Base-by-base conservation (phyloP, 2,329 filamentous ascomycete genomes). In the Zymoseptoria crescenta region DNA sequence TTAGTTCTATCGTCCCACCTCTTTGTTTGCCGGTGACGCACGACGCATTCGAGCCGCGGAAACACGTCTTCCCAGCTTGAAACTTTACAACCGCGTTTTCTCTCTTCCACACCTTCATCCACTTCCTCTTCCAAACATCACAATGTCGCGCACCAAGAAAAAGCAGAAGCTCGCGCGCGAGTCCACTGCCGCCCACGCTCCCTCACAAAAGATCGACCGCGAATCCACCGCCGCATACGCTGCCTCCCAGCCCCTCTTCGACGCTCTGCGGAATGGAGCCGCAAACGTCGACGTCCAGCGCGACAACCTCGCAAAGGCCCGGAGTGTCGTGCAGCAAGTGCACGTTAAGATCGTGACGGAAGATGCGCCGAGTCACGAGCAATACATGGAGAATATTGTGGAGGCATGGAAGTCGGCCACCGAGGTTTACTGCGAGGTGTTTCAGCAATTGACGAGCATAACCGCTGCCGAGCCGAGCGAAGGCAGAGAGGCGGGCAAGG, bases 191-290 rank as follows among this genome's bases (percentile, higher is more conserved):
- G 52, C 62, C n/a, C 57, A 53, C 56, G 52, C 55, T 28, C 64
- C 65, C 56, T 50, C 60, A 13, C 59, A 59, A 13, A 63, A 64
- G 35, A 21, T 56, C 24, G 58, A 62, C 28, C 59, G 62, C 49
- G 41, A 59, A 49, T 21, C 53, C 49, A 63, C 50, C 13, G 69
- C 69, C 10, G 70, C 69, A 16, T 70, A 69, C 45, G 63, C 63
- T 27, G 69, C 67, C 4, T 69, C 67, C 2, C 69, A 71, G 57
- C 68, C 67, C 20, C 58, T 72, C 35, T 70, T 69, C 61, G 62
- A 67, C 56, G 64, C 65, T 16, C 63, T 72, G 5, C 58, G 61
- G n/a, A 60, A 57, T 53, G 68, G 64, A n/a, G 61, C 59, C 45
- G 53, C 52, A 5, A 48, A 58, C 7, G 20, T 68, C 20, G 58